These are phyloP conservation scores for Dioscorea cayenensis DNA, from an alignment of 116 monocot species.

Conservation along the genomic window DNA sequence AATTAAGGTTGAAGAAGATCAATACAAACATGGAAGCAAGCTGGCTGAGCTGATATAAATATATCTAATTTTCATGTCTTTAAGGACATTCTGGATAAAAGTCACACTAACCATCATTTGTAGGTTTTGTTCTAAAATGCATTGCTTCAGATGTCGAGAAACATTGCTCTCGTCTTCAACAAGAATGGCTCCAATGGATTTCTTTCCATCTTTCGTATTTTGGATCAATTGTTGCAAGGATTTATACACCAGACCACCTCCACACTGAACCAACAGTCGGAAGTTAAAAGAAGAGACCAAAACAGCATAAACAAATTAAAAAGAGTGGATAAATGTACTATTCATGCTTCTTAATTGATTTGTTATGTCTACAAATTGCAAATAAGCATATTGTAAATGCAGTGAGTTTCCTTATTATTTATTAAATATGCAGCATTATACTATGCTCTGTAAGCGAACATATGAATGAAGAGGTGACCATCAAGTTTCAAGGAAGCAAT, in stretches of 20 bases:
- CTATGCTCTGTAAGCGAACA: no score
- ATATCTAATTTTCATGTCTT: no score
- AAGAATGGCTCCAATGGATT: conserved; percentile 41
- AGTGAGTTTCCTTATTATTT: no score
- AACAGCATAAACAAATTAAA: neutral
- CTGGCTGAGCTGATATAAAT: no score
- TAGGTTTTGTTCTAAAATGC: conserved; percentile 55
- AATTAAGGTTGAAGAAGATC: neutral
- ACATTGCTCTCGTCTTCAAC: conserved; percentile 46
- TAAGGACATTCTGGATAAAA: neutral
- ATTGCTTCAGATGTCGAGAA: conserved; percentile 74
- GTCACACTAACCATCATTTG: conserved; percentile 40
- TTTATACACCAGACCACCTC: conserved; percentile 64
- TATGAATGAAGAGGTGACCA: no score
- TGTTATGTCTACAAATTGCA: no score
- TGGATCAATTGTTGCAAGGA: conserved; percentile 52
- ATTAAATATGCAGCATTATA: no score
- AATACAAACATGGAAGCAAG: neutral
- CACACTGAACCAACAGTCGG: conserved; percentile 46
- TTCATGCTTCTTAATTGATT: no score
- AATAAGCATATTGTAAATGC: no score
- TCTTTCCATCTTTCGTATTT: conserved; percentile 45
- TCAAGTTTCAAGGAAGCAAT: no score
- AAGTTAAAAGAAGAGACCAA: neutral
- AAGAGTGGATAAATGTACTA: neutral